phyloP scores from a whole-genome alignment of 306 rosid species.

The Glycyrrhiza uralensis region DNA sequence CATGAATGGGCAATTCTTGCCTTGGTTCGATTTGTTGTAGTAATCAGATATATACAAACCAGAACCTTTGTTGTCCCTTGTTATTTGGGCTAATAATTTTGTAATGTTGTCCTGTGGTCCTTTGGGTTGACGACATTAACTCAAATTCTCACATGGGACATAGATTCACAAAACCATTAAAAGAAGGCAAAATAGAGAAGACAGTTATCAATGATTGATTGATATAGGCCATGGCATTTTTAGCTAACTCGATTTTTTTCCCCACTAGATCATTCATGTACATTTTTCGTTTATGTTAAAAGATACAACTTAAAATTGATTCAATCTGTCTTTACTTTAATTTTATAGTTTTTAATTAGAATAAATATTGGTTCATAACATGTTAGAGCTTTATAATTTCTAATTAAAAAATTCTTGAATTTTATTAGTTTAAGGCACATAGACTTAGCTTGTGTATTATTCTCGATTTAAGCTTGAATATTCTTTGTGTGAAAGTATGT shows the following conservation, averaged over 20 bases:
- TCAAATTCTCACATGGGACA: neutral
- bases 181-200: neutral
- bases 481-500: too few relatives aligned
- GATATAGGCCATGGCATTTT: conserved; percentile 6
- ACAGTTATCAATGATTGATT: conserved; percentile 8
- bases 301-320: too few relatives aligned
- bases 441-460: too few relatives aligned
- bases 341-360: too few relatives aligned
- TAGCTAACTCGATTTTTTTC: neutral
- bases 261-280: neutral
- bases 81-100: neutral
- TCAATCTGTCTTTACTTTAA: too few relatives aligned
- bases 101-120: conserved; percentile 16
- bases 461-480: too few relatives aligned
- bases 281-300: neutral
- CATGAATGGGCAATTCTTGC: conserved; percentile 16
- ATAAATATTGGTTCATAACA: too few relatives aligned
- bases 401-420: too few relatives aligned
- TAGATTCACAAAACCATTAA: conserved; percentile 6
- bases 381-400: too few relatives aligned
- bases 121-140: neutral
- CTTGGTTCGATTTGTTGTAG: neutral
- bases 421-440: too few relatives aligned
- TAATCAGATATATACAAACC: conserved; percentile 20
- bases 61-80: neutral